Conservation (phyloP, 1,284 basidiomycete genomes). For the Ustilago loliicola region DNA sequence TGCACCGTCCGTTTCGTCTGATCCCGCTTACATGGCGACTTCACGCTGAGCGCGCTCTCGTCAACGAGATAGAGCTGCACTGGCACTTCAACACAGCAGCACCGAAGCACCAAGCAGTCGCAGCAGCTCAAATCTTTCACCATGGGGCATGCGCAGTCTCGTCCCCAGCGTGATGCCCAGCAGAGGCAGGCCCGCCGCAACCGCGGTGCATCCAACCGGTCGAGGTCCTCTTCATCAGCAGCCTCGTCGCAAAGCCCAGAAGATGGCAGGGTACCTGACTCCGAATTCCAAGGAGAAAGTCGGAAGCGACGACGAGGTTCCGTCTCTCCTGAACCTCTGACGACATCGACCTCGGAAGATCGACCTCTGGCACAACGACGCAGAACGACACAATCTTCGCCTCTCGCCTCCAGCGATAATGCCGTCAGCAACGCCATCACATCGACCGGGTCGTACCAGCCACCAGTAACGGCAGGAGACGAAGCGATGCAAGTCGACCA, state of each 20-base stretch:
- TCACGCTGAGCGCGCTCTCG: not conserved
- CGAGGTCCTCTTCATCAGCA: slow-evolving; percentile 2
- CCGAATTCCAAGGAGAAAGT: not conserved
- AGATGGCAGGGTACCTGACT: not conserved
- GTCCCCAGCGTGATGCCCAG: slow-evolving; percentile 19
- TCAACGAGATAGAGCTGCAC: slow-evolving; percentile 1
- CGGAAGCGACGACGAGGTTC: slow-evolving; percentile 37
- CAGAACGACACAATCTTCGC: slow-evolving; percentile 1
- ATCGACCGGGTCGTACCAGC: not conserved
- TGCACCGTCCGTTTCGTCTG: not conserved
- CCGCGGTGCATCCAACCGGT: not conserved
- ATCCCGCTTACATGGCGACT: slow-evolving; percentile 11
- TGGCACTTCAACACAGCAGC: not conserved
- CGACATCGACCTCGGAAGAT: not conserved
- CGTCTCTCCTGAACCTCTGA: not conserved
- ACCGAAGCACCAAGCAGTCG: not conserved
- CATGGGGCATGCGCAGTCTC: slow-evolving; percentile 46
- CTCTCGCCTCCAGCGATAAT: not conserved
- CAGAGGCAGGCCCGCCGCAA: slow-evolving; percentile 1
- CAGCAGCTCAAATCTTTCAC: not conserved
- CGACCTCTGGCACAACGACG: slow-evolving; percentile 22
- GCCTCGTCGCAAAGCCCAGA: not conserved
- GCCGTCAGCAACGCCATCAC: not conserved
- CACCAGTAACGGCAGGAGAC: not conserved
- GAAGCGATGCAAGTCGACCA: slow-evolving; percentile 29